Evolutionary conservation across 805 yeast genomes (phyloP), one percentile per base, ranked within the genome.

Genomic region (Priceomyces melissophilus): DNA sequence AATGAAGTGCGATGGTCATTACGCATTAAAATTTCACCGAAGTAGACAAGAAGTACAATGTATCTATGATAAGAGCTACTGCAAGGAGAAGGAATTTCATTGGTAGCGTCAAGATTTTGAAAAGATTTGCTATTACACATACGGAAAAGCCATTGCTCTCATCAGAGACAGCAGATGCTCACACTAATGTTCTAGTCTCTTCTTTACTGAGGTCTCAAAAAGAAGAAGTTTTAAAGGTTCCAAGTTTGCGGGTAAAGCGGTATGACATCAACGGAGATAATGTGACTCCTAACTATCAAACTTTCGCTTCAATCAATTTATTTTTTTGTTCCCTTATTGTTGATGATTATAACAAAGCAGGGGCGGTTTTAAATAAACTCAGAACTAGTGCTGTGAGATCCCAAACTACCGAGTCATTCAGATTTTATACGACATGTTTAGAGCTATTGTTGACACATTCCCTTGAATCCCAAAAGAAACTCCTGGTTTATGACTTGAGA

Each of bases 391-490:
- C 43, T 9, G 39, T 43, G 20, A 28, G 37, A 16, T 30, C 31
- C 4, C 35, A 42, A 28, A 31, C 17, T 17, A 8, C 31, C n/a
- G 9, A 35, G 20, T 32, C 40, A 7, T 23, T 46, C 8, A 40
- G 43, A 15, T 39, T 35, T 16, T 53, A 46, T 37, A 46, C 40
- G 30, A 51, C 57, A 8, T 49, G 53, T 32, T 39, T 48, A 13
- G 23, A 35, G 29, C 35, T 53, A 10, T 35, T 49, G 4, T 30
- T 49, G 15, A n/a, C 49, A 2, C 36, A 43, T 37, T 12, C 39
- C 11, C 10, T 37, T 6, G 23, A 37, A 2, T 12, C 32, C 12
- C 14, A 16, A 2, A 35, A 39, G 13, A 28, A 30, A 8, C 14
- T 44, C 4, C 14, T 32, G 7, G 39, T 49, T 13, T 47, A 43